These are phyloP conservation scores for Acer campestre DNA, from an alignment of 345 rosid genomes.

Conservation along the genomic window DNA sequence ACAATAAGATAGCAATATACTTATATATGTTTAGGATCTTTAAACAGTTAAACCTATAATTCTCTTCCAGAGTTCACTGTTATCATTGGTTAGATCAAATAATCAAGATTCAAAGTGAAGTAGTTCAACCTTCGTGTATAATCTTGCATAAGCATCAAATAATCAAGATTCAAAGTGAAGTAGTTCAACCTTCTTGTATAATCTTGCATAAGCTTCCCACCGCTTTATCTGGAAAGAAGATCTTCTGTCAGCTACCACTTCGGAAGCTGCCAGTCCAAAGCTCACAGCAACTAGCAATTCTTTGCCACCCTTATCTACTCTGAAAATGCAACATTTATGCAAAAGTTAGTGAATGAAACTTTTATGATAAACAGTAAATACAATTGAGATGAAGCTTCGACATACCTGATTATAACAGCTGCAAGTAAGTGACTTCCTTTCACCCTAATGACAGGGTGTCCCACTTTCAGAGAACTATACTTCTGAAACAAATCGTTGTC, in stretches of 20 bases:
- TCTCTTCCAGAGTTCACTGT: not conserved
- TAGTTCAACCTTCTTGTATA: slow-evolving; percentile 60
- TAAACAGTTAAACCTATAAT: not conserved
- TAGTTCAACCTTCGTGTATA: slow-evolving; percentile 59
- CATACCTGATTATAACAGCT: slow-evolving; percentile 66
- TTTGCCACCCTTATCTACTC: slow-evolving; percentile 63
- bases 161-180: slow-evolving; percentile 14
- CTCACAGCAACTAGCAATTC: slow-evolving; percentile 80
- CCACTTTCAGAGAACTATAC: slow-evolving; percentile 57
- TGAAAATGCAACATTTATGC: slow-evolving; percentile 29
- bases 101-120: slow-evolving; percentile 14
- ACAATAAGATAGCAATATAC: not conserved
- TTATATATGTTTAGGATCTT: not conserved
- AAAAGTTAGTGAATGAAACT: slow-evolving; percentile 7
- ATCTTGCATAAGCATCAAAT: slow-evolving; percentile 29
- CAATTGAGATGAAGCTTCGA: slow-evolving; percentile 2
- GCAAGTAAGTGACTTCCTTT: slow-evolving; percentile 74
- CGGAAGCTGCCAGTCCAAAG: slow-evolving; percentile 70
- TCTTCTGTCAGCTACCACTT: slow-evolving; percentile 73
- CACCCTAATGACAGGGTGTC: slow-evolving; percentile 76
- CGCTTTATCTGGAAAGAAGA: slow-evolving; percentile 59
- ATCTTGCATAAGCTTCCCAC: slow-evolving; percentile 76
- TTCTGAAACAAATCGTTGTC: slow-evolving; percentile 44
- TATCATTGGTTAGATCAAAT: not conserved
- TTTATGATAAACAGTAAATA: not conserved